phyloP scores from a whole-genome alignment of 345 rosid genomes.

The Eucalyptus victrix region DNA sequence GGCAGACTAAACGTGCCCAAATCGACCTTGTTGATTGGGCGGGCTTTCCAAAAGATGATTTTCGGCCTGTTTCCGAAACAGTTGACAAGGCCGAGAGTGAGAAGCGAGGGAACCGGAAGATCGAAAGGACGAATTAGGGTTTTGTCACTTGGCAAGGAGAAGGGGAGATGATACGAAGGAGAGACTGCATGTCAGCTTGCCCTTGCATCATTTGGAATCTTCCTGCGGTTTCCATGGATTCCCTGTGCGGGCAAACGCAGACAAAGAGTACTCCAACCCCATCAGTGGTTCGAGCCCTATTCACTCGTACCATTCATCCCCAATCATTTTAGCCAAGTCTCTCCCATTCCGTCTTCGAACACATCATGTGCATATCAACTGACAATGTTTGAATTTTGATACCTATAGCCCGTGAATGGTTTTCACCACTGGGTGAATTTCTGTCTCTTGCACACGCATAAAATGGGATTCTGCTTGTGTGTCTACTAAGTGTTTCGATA shows the following conservation, averaged over 20 bases:
- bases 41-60: not conserved
- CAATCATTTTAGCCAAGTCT: not conserved
- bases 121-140: not conserved
- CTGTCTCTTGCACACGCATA: not conserved
- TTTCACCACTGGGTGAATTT: not conserved
- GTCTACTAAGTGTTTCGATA: not conserved
- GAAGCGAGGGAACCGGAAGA: not conserved
- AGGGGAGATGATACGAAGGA: not conserved
- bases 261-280: not conserved
- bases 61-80: not conserved
- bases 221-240: not conserved
- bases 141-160: not conserved
- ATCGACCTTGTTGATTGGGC: not conserved
- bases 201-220: not conserved
- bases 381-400: not conserved
- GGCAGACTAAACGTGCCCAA: not conserved
- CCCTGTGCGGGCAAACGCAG: not conserved
- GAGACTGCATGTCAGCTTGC: not conserved
- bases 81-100: not conserved
- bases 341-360: not conserved
- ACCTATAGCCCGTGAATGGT: not conserved
- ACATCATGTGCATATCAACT: not conserved
- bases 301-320: not conserved
- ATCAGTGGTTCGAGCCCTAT: not conserved
- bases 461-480: not conserved